Percentiles rank a stretch among this genome's conserved stretches.
phyloP scores from a whole-genome alignment of 2,329 filamentous ascomycete species.

The Neocucurbitaria cava region DNA sequence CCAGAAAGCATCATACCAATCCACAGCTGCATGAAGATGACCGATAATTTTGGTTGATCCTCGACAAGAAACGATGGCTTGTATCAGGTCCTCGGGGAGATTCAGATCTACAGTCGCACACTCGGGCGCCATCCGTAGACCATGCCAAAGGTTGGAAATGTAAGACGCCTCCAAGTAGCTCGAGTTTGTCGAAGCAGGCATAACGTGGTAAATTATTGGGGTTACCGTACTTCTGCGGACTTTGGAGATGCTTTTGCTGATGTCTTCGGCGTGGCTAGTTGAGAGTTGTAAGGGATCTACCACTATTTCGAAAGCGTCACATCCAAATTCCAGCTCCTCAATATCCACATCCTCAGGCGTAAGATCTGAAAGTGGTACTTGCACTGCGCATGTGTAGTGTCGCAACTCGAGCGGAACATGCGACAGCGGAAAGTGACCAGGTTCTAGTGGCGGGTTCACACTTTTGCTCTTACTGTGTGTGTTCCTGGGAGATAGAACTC shows the following conservation, averaged over 20 bases:
- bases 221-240: constrained; percentile 67
- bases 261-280: constrained; percentile 46
- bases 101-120: constrained; percentile 66
- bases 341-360: constrained; percentile 64
- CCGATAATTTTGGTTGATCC: constrained; percentile 69
- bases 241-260: constrained; percentile 65
- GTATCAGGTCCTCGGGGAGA: constrained; percentile 61
- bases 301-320: constrained; percentile 70
- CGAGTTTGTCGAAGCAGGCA: constrained; percentile 29
- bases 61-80: constrained; percentile 58
- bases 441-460: constrained; percentile 62
- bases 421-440: constrained; percentile 67
- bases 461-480: constrained; percentile 32
- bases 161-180: constrained; percentile 51
- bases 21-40: constrained; percentile 56
- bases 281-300: constrained; percentile 50
- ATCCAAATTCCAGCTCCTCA: constrained; percentile 69
- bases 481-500: constrained; percentile 62
- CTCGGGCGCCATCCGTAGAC: constrained; percentile 69
- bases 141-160: constrained; percentile 64
- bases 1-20: constrained; percentile 66
- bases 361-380: constrained; percentile 66
- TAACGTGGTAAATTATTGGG: constrained; percentile 52
- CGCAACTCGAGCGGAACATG: constrained; percentile 65
- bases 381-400: constrained; percentile 71